Conservation (phyloP, 2,329 filamentous ascomycete genomes). For the Neoascochyta sp. region DNA sequence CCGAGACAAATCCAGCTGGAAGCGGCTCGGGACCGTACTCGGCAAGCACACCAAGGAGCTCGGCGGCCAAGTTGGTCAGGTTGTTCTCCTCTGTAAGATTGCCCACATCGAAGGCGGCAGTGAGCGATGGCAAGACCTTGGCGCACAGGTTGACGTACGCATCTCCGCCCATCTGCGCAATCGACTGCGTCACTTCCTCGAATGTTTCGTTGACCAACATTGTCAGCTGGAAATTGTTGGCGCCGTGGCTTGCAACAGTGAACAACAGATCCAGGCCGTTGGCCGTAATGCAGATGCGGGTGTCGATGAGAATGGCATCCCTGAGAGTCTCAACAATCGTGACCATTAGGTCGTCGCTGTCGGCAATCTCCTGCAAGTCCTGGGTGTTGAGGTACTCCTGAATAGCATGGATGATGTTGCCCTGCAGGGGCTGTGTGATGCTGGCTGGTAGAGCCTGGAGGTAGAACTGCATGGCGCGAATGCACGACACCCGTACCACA, state of each 20-base stretch:
- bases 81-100: conserved; percentile 80
- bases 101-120: conserved; percentile 83
- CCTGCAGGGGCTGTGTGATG: conserved; percentile 57
- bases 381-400: conserved; percentile 73
- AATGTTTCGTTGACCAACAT: conserved; percentile 87
- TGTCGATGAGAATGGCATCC: conserved; percentile 76
- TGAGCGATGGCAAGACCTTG: conserved; percentile 84
- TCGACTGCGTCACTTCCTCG: conserved; percentile 73
- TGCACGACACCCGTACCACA: conserved; percentile 86
- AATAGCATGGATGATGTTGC: conserved; percentile 57
- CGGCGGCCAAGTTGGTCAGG: conserved; percentile 80
- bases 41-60: conserved; percentile 75
- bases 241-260: conserved; percentile 80
- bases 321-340: conserved; percentile 83
- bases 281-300: conserved; percentile 68
- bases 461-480: conserved; percentile 76
- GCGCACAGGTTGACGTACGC: conserved; percentile 75
- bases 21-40: conserved; percentile 82
- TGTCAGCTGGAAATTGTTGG: conserved; percentile 85
- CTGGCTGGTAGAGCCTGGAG: conserved; percentile 52
- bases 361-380: conserved; percentile 77
- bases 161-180: conserved; percentile 62
- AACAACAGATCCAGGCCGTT: conserved; percentile 82
- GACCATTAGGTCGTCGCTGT: conserved; percentile 87
- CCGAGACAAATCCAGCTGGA: conserved; percentile 78